These are phyloP conservation scores for Arctium minus DNA, from an alignment of 129 eudicot species.

Conservation along the genomic window DNA sequence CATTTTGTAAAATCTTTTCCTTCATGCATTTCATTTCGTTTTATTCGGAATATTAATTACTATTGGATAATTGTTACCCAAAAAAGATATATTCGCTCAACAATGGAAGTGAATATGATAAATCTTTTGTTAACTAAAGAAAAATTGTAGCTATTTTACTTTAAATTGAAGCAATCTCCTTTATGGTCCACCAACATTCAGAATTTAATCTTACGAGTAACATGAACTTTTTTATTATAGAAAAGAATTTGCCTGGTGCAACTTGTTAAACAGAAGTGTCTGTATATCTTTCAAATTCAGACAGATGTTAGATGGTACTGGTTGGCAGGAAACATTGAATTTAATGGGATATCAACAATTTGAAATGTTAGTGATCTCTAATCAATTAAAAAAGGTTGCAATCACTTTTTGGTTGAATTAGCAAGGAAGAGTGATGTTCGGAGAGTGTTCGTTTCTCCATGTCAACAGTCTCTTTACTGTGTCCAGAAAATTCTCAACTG, in stretches of 20 bases:
- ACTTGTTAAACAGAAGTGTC: background rate
- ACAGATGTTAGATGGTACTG: slow-evolving; percentile 1
- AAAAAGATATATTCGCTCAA: background rate
- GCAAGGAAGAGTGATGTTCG: background rate
- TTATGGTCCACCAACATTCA: background rate
- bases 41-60: background rate
- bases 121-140: background rate
- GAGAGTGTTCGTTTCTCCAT: slow-evolving; percentile 10
- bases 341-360: background rate
- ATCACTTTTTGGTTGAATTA: slow-evolving; percentile 5
- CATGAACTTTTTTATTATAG: background rate
- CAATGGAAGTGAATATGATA: background rate
- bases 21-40: background rate
- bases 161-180: background rate
- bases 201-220: background rate
- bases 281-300: slow-evolving; percentile 9
- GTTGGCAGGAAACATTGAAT: slow-evolving; percentile 6
- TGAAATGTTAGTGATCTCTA: background rate
- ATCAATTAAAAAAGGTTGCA: slow-evolving; percentile 5
- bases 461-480: slow-evolving; percentile 12
- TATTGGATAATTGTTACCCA: background rate
- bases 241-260: background rate
- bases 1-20: background rate
- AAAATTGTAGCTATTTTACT: background rate
- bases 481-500: slow-evolving; percentile 83